Base-by-base conservation (phyloP, 108 stramenopile genomes). In the Skeletonema tropicum region DNA sequence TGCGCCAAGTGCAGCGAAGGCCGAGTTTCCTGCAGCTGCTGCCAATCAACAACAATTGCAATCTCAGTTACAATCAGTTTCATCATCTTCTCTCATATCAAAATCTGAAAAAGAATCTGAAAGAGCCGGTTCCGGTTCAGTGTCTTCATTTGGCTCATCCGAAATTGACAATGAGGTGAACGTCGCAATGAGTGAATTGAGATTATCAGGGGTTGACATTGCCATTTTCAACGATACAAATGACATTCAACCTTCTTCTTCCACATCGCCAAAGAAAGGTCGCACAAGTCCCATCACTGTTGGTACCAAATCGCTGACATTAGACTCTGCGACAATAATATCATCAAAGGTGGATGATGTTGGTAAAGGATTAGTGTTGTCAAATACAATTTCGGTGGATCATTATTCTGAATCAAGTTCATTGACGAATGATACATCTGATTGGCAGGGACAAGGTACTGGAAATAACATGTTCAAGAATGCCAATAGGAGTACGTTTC, bases 161-260 rank as follows among this genome's bases (percentile, higher is more conserved):
- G 69, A 87, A 63, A 77, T 94, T 9, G 87, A 94, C 48, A 66
- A 81, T 25, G 89, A 92, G 69, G 90, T 94, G 13, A 86, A 83
- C 68, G 68, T 82, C 12, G 91, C 93, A 46, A 78, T 94, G 78
- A 71, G 83, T 55, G 91, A 88, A 25, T 70, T 94, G 48, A 85
- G 83, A 31, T 74, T 82, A 30, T 60, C 74, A 31, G 65, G 79
- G 64, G 78, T 82, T 5, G 84, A 83, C 23, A 70, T 73, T 13
- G 71, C 60, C 26, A 68, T 72, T 63, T 19, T 38, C n/a, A 35
- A 67, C 41, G 25, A 25, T 23, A 23, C 23, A 3, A 55, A 23
- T 25, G n/a, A 55, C 17, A 55, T n/a, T 23, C 19, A 55, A 19
- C 48, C 4, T 2, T 23, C 52, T 23, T n/a, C 52, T 55, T 55